A percentile compares a stretch with the other conserved stretches of the same genome.
These are phyloP conservation scores for Primulina eburnea DNA, from an alignment of 257 asterid genomes.

Conservation along the genomic window DNA sequence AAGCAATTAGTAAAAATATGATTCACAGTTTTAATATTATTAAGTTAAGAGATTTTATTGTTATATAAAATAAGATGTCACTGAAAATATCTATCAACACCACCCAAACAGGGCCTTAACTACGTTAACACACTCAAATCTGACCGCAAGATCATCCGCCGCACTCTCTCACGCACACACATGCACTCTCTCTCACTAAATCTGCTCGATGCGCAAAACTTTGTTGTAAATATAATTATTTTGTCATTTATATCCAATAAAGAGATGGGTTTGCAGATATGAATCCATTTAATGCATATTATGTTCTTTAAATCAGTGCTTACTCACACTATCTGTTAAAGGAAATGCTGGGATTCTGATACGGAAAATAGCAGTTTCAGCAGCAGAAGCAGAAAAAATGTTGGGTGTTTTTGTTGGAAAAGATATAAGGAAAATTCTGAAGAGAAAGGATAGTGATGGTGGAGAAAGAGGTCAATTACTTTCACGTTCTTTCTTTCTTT, in stretches of 20 bases:
- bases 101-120: conserved; percentile 17
- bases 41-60: no score
- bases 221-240: neutral
- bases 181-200: conserved; percentile 30
- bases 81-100: conserved; percentile 12
- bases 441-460: conserved; percentile 97
- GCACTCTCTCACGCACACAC: conserved; percentile 4
- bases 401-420: conserved; percentile 59
- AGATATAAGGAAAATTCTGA: conserved; percentile 79
- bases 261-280: conserved; percentile 21
- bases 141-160: conserved; percentile 46
- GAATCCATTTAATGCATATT: conserved; percentile 17
- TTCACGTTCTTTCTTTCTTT: neutral
- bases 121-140: conserved; percentile 29
- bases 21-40: no score
- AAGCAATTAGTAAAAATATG: no score
- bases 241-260: neutral
- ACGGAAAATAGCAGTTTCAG: conserved; percentile 15
- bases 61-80: no score
- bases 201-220: conserved; percentile 28
- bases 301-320: conserved; percentile 16
- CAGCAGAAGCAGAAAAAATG: conserved; percentile 36
- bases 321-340: conserved; percentile 19
- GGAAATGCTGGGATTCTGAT: conserved; percentile 30
- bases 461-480: conserved; percentile 68